Base-by-base conservation (phyloP, 2,329 filamentous ascomycete species). In the Alternaria ventricosa region DNA sequence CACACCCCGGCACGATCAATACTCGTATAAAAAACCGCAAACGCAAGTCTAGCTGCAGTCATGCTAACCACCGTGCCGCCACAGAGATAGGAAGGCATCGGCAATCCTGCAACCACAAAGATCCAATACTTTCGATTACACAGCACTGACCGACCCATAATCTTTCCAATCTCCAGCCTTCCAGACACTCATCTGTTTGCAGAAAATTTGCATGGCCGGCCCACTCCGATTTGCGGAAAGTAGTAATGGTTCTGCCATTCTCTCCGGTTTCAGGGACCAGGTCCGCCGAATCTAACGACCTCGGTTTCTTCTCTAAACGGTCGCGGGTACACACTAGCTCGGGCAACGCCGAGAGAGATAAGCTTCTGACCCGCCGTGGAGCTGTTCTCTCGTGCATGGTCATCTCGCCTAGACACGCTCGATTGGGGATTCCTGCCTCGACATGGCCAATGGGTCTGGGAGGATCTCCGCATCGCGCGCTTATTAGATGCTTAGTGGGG, bases 161-260 rank as follows among this genome's bases (percentile, higher is more conserved):
- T 49, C 22, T 41, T 36, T 25, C 44, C 36, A 57, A 18, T 47
- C 18, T 50, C 45, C 22, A 50, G 55, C 44, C 55, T 20, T 65
- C 46, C 53, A 59, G 36, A 51, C 28, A 53, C 45, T 56, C 44
- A 18, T 41, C 27, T 28, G 23, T 51, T 46, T 50, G 27, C 46
- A 28, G 60, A 69, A 69, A 68, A 64, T 69, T 65, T 67, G 60
- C 65, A 20, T 36, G 36, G 60, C 60, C 60, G 63, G 63, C 60
- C 60, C 60, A 59, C 60, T 25, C 45, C 46, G 60, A 62, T 58
- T 5, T 12, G 47, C 55, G 55, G 55, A 28, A 22, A 22, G 50
- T 15, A 27, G 45, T 20, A 20, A 58, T 47, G 15, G 22, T 43
- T 57, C 15, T 23, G 36, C 27, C 36, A 22, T 10, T 41, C n/a